Evolutionary conservation across 768 basidiomycete genomes (phyloP), one percentile per base, ranked within the genome.

Genomic region (Holtermanniella nyarrowii): DNA sequence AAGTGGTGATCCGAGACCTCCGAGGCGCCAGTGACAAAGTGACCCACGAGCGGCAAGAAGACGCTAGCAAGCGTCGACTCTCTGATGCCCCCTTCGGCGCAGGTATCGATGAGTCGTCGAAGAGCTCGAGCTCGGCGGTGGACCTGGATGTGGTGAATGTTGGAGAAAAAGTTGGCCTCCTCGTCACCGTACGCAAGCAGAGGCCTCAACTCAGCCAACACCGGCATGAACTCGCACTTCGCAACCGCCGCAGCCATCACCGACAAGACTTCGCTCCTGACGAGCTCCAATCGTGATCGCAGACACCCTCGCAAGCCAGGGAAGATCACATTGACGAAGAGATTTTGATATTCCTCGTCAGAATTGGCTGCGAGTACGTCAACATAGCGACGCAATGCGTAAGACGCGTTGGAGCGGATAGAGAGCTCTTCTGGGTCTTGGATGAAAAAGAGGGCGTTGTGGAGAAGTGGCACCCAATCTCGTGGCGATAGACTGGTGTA

Each of bases 141-240:
- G 2, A 84, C 74, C 72, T 99, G 95, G 42, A 97, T 80, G 66
- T 99, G 95, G 48, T 85, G 80, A 44, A 96, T 81, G 70, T 99
- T 99, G 76, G 83, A 84, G 79, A 99, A 97, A 74, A 97, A 91
- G 66, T 85, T 90, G 26, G 88, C 89, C 70, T 99, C 93, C 45
- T 86, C 83, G 65, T 97, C 90, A 1, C 88, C 91, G 16, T 77
- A 81, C 5, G 86, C 87, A 26, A 96, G 77, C 5, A 97, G 73
- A 11, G 82, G 77, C 21, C 75, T 80, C 81, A 97, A 82, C 65
- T 96, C 90, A 46, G 80, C 81, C 23, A 96, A 71, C 1, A 78
- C 69, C 0, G 73, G 63, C 25, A 90, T 74, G 18, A 76, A 71
- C 4, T 77, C 74, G 58, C 85, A 86, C 54, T 77, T 79, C 27